phyloP scores from a whole-genome alignment of 208 protist species.

The Trypanosoma platydactyli region DNA sequence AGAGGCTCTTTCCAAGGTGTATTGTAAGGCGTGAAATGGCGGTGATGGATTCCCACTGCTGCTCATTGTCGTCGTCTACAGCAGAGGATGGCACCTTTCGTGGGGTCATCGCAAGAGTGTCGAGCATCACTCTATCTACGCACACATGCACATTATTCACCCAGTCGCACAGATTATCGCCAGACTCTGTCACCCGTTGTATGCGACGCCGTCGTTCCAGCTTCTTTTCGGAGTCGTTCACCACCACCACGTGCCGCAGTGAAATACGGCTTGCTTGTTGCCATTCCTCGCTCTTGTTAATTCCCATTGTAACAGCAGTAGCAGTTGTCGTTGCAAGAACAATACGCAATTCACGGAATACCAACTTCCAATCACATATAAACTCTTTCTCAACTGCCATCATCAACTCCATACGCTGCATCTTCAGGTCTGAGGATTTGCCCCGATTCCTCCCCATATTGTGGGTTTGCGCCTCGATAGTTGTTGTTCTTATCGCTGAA shows the following conservation, averaged over 20 bases:
- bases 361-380: slow-evolving; percentile 33
- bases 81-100: too few relatives aligned
- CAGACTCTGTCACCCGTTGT: slow-evolving; percentile 20
- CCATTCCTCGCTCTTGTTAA: not conserved
- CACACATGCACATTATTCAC: slow-evolving; percentile 30
- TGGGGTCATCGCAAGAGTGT: slow-evolving; percentile 17
- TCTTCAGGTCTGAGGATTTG: not conserved
- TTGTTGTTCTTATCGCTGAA: not conserved
- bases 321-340: slow-evolving; percentile 23
- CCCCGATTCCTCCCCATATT: not conserved
- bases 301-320: not conserved
- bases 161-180: slow-evolving; percentile 37
- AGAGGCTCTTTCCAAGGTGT: slow-evolving; percentile 26
- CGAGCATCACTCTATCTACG: slow-evolving; percentile 18
- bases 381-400: slow-evolving; percentile 30
- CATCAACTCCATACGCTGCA: slow-evolving; percentile 22
- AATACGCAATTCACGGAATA: slow-evolving; percentile 24
- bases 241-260: slow-evolving; percentile 2
- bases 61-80: not conserved
- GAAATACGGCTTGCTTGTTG: slow-evolving; percentile 1
- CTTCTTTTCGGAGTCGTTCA: slow-evolving; percentile 14
- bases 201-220: slow-evolving; percentile 6
- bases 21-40: slow-evolving; percentile 3
- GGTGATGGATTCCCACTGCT: slow-evolving; percentile 3
- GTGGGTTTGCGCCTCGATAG: not conserved